A percentile compares a stretch with the other conserved stretches of the same genome.
Conservation (phyloP, 2,329 filamentous ascomycete species). For the Aureobasidium sp. region DNA sequence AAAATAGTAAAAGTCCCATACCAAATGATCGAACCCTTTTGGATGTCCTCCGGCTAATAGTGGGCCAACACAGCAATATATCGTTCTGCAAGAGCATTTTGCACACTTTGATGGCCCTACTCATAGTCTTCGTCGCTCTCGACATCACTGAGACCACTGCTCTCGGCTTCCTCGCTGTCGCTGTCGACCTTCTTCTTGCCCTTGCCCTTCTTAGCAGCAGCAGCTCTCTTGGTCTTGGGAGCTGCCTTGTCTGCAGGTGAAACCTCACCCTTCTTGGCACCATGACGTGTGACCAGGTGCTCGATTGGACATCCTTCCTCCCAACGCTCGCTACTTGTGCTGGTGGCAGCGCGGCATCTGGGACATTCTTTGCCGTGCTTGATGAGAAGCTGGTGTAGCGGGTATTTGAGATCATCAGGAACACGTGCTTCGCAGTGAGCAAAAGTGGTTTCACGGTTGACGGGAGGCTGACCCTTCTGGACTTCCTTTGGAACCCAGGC, state of each 20-base stretch:
- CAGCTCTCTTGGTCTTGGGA: neutral
- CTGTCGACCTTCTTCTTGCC: slow-evolving; percentile 6
- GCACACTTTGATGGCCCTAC: neutral
- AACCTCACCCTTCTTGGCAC: slow-evolving; percentile 43
- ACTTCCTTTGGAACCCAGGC: slow-evolving; percentile 51
- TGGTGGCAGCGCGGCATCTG: slow-evolving; percentile 54
- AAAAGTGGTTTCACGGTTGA: slow-evolving; percentile 48
- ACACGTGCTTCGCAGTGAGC: slow-evolving; percentile 55
- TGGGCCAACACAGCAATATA: neutral
- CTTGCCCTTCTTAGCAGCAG: neutral
- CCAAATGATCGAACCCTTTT: neutral
- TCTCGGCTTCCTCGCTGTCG: slow-evolving; percentile 11
- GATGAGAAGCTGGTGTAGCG: slow-evolving; percentile 56
- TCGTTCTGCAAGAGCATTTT: neutral
- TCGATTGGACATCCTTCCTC: slow-evolving; percentile 58
- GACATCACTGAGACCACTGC: neutral
- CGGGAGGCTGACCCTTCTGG: slow-evolving; percentile 36
- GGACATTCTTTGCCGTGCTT: slow-evolving; percentile 56
- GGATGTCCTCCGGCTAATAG: neutral
- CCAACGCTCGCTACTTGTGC: slow-evolving; percentile 56
- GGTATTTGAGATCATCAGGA: slow-evolving; percentile 57
- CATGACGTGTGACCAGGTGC: slow-evolving; percentile 52
- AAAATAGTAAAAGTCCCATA: neutral
- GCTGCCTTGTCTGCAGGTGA: slow-evolving; percentile 52
- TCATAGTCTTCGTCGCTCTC: slow-evolving; percentile 13